Conservation (phyloP, 2,329 filamentous ascomycete genomes). For the Alternaria gaisen region DNA sequence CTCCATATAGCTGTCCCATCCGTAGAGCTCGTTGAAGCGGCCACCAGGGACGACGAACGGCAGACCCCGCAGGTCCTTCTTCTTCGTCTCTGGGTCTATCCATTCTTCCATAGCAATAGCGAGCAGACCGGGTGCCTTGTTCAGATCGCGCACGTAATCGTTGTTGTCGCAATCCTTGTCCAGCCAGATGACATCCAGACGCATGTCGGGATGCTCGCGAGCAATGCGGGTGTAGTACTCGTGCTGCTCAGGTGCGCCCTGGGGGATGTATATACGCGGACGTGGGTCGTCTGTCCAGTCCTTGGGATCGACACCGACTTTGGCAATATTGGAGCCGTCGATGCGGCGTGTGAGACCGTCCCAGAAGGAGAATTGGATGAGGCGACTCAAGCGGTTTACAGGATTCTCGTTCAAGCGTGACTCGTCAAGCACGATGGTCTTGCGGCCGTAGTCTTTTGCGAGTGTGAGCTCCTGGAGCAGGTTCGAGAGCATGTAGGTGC, state of each 20-base stretch:
- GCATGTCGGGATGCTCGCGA: slow-evolving; percentile 78
- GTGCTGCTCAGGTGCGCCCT: slow-evolving; percentile 83
- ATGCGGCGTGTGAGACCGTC: slow-evolving; percentile 87
- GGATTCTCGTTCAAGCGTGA: slow-evolving; percentile 94
- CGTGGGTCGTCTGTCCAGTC: slow-evolving; percentile 92
- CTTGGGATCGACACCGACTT: slow-evolving; percentile 89
- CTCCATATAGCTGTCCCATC: slow-evolving; percentile 99
- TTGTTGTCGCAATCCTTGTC: slow-evolving; percentile 77
- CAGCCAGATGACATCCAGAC: slow-evolving; percentile 85
- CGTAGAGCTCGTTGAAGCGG: slow-evolving; percentile 97
- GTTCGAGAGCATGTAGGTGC: slow-evolving; percentile 97
- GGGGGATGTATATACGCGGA: slow-evolving; percentile 90
- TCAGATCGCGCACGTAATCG: slow-evolving; percentile 82
- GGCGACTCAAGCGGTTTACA: slow-evolving; percentile 82
- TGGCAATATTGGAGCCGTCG: slow-evolving; percentile 85
- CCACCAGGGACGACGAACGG: slow-evolving; percentile 98
- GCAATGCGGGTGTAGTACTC: slow-evolving; percentile 89
- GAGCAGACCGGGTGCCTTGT: slow-evolving; percentile 85
- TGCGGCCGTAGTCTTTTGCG: slow-evolving; percentile 88
- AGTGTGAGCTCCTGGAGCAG: slow-evolving; percentile 93
- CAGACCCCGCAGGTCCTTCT: slow-evolving; percentile 77
- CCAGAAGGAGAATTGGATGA: slow-evolving; percentile 94
- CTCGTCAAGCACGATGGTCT: slow-evolving; percentile 90
- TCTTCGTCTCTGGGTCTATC: slow-evolving; percentile 69
- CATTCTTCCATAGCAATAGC: slow-evolving; percentile 88